Conservation (phyloP, 805 yeast species). For the Pichia cephalocereana region DNA sequence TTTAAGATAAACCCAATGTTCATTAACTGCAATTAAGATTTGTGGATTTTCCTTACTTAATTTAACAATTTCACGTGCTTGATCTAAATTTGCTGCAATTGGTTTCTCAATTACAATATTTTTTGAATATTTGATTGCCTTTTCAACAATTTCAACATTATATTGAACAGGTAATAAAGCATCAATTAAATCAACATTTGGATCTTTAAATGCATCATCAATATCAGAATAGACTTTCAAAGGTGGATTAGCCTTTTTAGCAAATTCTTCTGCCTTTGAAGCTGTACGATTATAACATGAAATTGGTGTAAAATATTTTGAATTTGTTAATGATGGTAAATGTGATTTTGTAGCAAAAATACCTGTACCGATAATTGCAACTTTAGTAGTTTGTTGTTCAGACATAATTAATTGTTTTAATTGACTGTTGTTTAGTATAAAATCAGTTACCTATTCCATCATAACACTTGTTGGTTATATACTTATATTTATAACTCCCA, state of each 20-base stretch:
- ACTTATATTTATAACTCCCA: no score
- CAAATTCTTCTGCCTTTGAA: conserved; percentile 75
- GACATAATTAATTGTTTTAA: background rate
- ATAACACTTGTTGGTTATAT: no score
- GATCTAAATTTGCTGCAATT: conserved; percentile 74
- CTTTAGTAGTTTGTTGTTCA: conserved; percentile 28
- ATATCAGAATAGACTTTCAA: conserved; percentile 48
- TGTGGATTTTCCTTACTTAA: conserved; percentile 47
- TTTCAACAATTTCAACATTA: conserved; percentile 58
- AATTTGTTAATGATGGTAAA: conserved; percentile 58
- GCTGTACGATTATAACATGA: conserved; percentile 81
- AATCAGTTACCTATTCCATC: no score
- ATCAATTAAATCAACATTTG: conserved; percentile 68
- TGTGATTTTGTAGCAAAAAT: conserved; percentile 83
- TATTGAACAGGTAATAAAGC: conserved; percentile 83
- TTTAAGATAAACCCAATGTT: conserved; percentile 74
- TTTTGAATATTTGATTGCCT: conserved; percentile 65
- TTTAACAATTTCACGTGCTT: conserved; percentile 72
- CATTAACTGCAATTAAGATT: conserved; percentile 68
- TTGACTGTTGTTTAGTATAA: no score
- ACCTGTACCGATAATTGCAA: conserved; percentile 73
- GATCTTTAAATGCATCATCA: conserved; percentile 58
- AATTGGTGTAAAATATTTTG: conserved; percentile 43
- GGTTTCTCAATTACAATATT: conserved; percentile 87
- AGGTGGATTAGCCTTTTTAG: conserved; percentile 40